Percentiles rank a stretch among this genome's conserved stretches.
These are phyloP conservation scores for Colletotrichum tofieldiae DNA, from an alignment of 2,329 filamentous ascomycete species.

Conservation along the genomic window DNA sequence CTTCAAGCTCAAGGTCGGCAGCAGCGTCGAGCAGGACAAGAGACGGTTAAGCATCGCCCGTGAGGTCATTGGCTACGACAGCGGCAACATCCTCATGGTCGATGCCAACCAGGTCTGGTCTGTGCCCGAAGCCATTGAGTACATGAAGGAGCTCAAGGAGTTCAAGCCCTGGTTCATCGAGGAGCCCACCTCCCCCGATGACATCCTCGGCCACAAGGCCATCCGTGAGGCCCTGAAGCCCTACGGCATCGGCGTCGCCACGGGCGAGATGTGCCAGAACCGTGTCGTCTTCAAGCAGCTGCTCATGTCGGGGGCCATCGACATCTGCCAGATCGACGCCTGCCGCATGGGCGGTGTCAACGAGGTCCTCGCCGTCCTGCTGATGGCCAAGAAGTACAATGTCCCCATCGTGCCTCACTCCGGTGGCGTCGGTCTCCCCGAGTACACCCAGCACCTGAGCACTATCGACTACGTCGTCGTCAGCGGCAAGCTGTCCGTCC, in stretches of 20 bases:
- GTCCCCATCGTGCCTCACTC: conserved; percentile 92
- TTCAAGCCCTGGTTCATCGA: conserved; percentile 97
- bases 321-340: conserved; percentile 91
- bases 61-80: conserved; percentile 85
- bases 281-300: conserved; percentile 95
- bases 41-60: conserved; percentile 81
- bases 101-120: conserved; percentile 96
- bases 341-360: conserved; percentile 93
- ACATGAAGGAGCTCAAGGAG: conserved; percentile 86
- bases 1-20: conserved; percentile 94
- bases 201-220: conserved; percentile 89
- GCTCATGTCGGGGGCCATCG: conserved; percentile 83
- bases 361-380: conserved; percentile 90
- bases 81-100: conserved; percentile 89
- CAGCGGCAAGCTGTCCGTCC: conserved; percentile 82
- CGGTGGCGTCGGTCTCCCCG: conserved; percentile 90
- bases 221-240: conserved; percentile 85
- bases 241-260: conserved; percentile 86
- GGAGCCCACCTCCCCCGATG: conserved; percentile 92
- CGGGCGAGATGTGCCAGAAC: conserved; percentile 97
- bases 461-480: conserved; percentile 95
- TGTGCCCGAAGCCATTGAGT: conserved; percentile 88
- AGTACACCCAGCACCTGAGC: conserved; percentile 94
- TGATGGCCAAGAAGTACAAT: conserved; percentile 85
- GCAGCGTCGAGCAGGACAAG: conserved; percentile 79